Percentiles rank a stretch among this genome's conserved stretches.
Evolutionary conservation across 805 yeast genomes (phyloP).

Genomic region (Candida yuanshanica): DNA sequence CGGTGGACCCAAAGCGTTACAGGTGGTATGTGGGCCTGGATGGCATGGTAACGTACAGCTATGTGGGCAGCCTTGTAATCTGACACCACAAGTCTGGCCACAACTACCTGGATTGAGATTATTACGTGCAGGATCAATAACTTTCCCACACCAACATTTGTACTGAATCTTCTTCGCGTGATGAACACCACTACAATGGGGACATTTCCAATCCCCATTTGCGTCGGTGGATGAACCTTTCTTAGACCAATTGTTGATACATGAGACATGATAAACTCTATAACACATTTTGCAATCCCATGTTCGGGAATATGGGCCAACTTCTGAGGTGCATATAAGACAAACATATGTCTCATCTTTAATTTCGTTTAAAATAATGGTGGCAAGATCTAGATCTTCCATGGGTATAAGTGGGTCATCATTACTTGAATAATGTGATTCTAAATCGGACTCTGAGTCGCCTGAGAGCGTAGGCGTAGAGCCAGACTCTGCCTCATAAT

Average conservation of each 20-base stretch:
- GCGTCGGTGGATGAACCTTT: constrained; percentile 63
- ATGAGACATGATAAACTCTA: constrained; percentile 79
- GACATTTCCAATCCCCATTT: constrained; percentile 76
- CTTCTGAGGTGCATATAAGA: constrained; percentile 81
- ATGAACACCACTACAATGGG: constrained; percentile 60
- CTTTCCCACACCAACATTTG: constrained; percentile 88
- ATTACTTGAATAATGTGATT: constrained; percentile 4
- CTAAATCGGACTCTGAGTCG: constrained; percentile 15
- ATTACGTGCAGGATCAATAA: constrained; percentile 56
- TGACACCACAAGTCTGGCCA: constrained; percentile 71
- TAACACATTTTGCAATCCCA: constrained; percentile 80
- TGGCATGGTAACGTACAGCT: constrained; percentile 74
- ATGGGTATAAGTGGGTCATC: too few species aligned
- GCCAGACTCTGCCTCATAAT: too few species aligned
- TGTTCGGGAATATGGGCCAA: constrained; percentile 56
- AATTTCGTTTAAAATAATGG: constrained; percentile 47
- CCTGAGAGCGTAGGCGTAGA: neutral
- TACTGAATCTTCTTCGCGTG: constrained; percentile 46
- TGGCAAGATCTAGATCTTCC: constrained; percentile 26
- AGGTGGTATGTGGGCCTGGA: constrained; percentile 81
- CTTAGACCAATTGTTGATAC: constrained; percentile 83
- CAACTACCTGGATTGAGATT: constrained; percentile 74
- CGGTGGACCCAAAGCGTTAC: constrained; percentile 73
- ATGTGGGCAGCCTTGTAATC: constrained; percentile 58
- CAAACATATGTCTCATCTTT: constrained; percentile 71